Evolutionary conservation across 345 rosid species (phyloP).

Genomic region (Lepidium africanum): DNA sequence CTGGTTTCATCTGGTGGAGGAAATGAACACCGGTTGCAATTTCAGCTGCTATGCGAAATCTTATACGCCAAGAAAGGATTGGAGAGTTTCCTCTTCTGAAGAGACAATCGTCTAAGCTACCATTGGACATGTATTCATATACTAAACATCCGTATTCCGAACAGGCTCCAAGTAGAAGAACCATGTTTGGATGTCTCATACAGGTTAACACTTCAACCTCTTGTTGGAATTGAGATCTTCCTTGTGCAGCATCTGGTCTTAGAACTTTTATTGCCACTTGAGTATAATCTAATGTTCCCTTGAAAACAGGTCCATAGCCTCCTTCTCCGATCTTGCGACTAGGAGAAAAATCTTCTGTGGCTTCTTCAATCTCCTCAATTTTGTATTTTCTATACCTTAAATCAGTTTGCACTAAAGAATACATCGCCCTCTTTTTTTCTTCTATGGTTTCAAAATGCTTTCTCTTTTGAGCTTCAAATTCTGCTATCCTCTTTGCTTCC

Average conservation of each 20-base stretch:
- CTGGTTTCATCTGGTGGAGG: constrained; percentile 90
- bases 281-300: constrained; percentile 55
- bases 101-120: constrained; percentile 81
- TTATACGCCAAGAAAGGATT: constrained; percentile 60
- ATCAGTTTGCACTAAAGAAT: constrained; percentile 22
- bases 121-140: constrained; percentile 85
- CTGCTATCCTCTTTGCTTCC: constrained; percentile 46
- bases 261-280: constrained; percentile 79
- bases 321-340: constrained; percentile 86
- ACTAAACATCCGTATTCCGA: constrained; percentile 84
- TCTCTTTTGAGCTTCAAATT: constrained; percentile 55
- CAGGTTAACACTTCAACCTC: constrained; percentile 76
- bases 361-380: constrained; percentile 74
- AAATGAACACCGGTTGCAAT: constrained; percentile 79
- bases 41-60: constrained; percentile 77
- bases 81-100: constrained; percentile 46
- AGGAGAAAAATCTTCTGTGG: constrained; percentile 45
- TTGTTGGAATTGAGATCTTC: constrained; percentile 72
- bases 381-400: constrained; percentile 50
- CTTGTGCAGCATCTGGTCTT: constrained; percentile 82
- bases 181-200: constrained; percentile 96
- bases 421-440: constrained; percentile 24
- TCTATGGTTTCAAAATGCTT: constrained; percentile 38
- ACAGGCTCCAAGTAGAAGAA: constrained; percentile 89
- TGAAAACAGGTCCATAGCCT: constrained; percentile 89